Evolutionary conservation across 2,329 filamentous ascomycete genomes (phyloP), one percentile per base, ranked within the genome.

Genomic region (Paraphaeosphaeria sporulosa): DNA sequence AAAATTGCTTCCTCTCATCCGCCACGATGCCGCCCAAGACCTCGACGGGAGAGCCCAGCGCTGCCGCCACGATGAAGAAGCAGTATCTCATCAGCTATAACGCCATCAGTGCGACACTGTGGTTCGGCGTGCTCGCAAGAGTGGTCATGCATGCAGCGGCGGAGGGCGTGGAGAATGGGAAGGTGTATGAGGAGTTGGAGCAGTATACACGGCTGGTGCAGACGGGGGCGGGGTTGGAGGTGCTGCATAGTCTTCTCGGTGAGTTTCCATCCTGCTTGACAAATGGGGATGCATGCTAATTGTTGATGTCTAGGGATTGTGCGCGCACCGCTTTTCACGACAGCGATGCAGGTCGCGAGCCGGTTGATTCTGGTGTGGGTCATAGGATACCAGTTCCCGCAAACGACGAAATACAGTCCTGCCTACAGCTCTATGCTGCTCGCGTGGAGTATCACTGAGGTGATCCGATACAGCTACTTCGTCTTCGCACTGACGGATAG

Each of bases 381-480:
- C 68, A 85, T 98, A 64, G 89, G 92, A 72, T 85, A 88, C 74
- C 83, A 85, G 43, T 97, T 94, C 81, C 91, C 91, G 10, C 79
- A 83, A 58, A 85, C 90, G 55, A 87, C 88, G 2, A 70, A 75
- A 61, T 72, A 80, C 54, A 86, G 83, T 63, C 80, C 85, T 21
- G 86, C 85, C 58, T 96, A 94, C 83, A 83, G 87, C 66, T 86
- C 85, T 70, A 93, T 96, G 92, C 85, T 98, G 60, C 73, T 90
- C 58, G 94, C 95, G 34, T 98, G 95, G 94, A 90, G 88, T 65
- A 78, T 92, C 60, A 97, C 95, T 62, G 95, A 99, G 81, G 91
- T 97, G 55, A 90, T 97, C 71, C 90, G 95, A 57, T 99, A 99
- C 85, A 86, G 87, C 50, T 99, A 92, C 84, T 98, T 98, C 76